These are phyloP conservation scores for Sphaerostilbella broomeana DNA, from an alignment of 2,329 filamentous ascomycete species.

Conservation along the genomic window DNA sequence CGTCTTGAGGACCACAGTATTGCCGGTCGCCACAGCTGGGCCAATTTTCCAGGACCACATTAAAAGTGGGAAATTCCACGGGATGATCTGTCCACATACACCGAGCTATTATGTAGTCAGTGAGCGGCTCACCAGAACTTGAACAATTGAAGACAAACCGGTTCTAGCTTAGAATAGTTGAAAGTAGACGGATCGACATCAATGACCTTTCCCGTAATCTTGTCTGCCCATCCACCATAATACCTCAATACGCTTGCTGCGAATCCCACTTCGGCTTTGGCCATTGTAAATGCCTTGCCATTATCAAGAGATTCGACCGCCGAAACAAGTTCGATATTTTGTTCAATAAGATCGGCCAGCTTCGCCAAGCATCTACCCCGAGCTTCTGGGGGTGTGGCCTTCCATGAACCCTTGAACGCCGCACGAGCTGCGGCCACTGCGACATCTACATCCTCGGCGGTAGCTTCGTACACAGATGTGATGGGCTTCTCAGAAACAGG, in stretches of 20 bases:
- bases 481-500: too few species aligned
- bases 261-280: slow-evolving; percentile 61
- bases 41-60: slow-evolving; percentile 74
- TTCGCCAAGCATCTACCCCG: slow-evolving; percentile 62
- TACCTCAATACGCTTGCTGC: slow-evolving; percentile 63
- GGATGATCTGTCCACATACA: slow-evolving; percentile 71
- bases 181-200: slow-evolving; percentile 66
- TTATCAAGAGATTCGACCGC: slow-evolving; percentile 76
- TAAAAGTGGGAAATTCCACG: slow-evolving; percentile 73
- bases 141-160: too few species aligned
- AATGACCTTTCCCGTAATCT: slow-evolving; percentile 72
- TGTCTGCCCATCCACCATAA: slow-evolving; percentile 71
- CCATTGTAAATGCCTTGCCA: slow-evolving; percentile 65
- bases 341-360: slow-evolving; percentile 68
- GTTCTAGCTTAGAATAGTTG: slow-evolving; percentile 70
- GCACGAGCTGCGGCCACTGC: slow-evolving; percentile 74
- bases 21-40: slow-evolving; percentile 60
- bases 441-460: slow-evolving; percentile 63
- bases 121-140: too few species aligned
- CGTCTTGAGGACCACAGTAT: slow-evolving; percentile 62
- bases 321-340: slow-evolving; percentile 63
- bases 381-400: slow-evolving; percentile 56
- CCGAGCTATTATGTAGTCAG: too few species aligned
- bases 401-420: slow-evolving; percentile 66
- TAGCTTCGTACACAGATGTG: too few species aligned